These are phyloP conservation scores for Ceriops decandra DNA, from an alignment of 345 rosid species.

Conservation along the genomic window DNA sequence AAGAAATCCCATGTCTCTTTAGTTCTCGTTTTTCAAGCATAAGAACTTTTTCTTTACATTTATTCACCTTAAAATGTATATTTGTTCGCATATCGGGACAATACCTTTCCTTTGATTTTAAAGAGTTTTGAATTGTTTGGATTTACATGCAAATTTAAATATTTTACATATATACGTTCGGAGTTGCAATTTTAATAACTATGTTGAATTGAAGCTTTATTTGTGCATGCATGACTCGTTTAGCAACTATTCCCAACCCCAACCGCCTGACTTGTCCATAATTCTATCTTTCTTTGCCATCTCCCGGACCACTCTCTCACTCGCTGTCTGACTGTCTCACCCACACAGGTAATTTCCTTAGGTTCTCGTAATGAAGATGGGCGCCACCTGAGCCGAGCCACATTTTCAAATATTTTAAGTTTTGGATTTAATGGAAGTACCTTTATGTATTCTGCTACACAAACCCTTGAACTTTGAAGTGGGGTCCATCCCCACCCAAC, in stretches of 20 bases:
- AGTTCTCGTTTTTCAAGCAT: no score
- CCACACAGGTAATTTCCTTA: conserved; percentile 17
- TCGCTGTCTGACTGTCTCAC: conserved; percentile 15
- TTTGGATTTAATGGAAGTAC: conserved; percentile 38
- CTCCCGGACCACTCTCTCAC: conserved; percentile 33
- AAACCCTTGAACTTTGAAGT: conserved; percentile 21
- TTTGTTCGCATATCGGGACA: conserved; percentile 18
- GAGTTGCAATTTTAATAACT: conserved; percentile 21
- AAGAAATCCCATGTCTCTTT: no score
- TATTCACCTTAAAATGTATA: conserved; percentile 14
- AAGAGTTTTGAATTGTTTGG: background rate
- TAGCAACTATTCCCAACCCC: conserved; percentile 38
- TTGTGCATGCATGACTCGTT: conserved; percentile 37
- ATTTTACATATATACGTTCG: no score
- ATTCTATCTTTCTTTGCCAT: conserved; percentile 31
- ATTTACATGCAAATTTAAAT: background rate
- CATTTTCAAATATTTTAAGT: conserved; percentile 13
- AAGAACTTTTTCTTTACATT: conserved; percentile 6
- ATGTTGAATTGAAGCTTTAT: conserved; percentile 21
- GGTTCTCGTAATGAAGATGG: conserved; percentile 16
- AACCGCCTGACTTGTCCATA: conserved; percentile 32
- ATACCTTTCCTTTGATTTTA: background rate
- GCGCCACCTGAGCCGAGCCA: conserved; percentile 13
- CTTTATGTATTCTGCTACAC: conserved; percentile 23
- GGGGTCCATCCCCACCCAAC: conserved; percentile 25